These are phyloP conservation scores for Triticum monococcum DNA, from an alignment of 176 grass and related monocot genomes.

Conservation along the genomic window DNA sequence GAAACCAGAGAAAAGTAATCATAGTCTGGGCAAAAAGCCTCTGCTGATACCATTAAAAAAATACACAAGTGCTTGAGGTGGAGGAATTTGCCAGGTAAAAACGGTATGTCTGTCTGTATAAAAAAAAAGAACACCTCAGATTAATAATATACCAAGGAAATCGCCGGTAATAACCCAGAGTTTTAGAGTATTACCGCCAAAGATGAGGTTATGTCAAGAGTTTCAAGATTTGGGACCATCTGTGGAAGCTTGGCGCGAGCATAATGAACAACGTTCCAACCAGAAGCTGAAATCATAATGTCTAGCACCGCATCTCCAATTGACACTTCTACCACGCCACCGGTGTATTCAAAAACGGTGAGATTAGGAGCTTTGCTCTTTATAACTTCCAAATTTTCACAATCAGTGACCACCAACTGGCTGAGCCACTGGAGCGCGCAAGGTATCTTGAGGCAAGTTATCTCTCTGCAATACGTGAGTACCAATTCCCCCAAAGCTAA, in stretches of 20 bases:
- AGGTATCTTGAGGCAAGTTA: not conserved
- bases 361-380: not conserved
- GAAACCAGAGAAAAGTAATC: not conserved
- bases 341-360: not conserved
- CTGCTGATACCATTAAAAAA: not conserved
- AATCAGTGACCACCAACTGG: not conserved
- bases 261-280: not conserved
- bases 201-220: not conserved
- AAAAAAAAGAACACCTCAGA: not conserved
- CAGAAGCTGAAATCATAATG: not conserved
- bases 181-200: not conserved
- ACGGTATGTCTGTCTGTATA: not conserved
- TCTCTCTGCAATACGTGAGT: not conserved
- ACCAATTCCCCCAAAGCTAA: not conserved
- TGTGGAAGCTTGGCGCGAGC: not conserved
- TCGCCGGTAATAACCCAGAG: not conserved
- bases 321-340: not conserved
- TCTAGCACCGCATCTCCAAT: not conserved
- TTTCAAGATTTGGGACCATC: not conserved
- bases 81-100: not conserved
- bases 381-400: not conserved
- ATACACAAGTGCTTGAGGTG: not conserved
- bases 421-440: not conserved
- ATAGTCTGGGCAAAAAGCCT: not conserved
- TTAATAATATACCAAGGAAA: not conserved